Conservation (phyloP, 768 basidiomycete species). For the Lentinula boryana region DNA sequence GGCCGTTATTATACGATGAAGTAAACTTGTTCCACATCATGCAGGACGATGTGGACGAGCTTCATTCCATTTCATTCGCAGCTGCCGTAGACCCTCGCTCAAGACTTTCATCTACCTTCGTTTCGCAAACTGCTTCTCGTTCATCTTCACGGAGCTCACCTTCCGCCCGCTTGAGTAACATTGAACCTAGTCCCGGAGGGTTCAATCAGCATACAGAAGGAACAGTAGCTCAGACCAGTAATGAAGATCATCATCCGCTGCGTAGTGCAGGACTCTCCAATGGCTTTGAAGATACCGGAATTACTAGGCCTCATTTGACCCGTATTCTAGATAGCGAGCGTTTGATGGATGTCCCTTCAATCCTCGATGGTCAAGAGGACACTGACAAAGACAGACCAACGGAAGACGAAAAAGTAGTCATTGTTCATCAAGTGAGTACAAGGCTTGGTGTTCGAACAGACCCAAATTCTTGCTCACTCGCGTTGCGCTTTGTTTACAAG, state of each 20-base stretch:
- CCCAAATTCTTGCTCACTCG: neutral
- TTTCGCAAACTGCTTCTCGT: neutral
- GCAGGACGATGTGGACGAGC: constrained; percentile 2
- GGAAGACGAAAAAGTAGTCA: constrained; percentile 43
- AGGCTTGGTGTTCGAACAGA: neutral
- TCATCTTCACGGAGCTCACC: no score
- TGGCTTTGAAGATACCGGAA: constrained; percentile 17
- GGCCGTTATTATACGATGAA: no score
- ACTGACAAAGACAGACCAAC: constrained; percentile 11
- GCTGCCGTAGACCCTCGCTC: neutral
- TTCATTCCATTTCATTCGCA: constrained; percentile 6
- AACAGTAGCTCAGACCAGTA: neutral
- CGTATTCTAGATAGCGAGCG: constrained; percentile 27
- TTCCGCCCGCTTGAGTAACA: neutral
- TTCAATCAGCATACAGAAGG: neutral
- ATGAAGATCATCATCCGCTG: constrained; percentile 11
- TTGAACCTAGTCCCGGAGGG: neutral
- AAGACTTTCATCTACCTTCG: neutral
- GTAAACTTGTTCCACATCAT: neutral
- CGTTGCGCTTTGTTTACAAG: constrained; percentile 27
- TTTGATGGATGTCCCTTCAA: constrained; percentile 23
- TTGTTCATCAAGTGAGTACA: constrained; percentile 55
- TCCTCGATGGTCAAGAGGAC: constrained; percentile 9
- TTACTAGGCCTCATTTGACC: constrained; percentile 35
- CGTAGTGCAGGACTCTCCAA: constrained; percentile 8